Evolutionary conservation across 331 rosid genomes (phyloP), one percentile per base, ranked within the genome.

Genomic region (Prunus yedoensis): DNA sequence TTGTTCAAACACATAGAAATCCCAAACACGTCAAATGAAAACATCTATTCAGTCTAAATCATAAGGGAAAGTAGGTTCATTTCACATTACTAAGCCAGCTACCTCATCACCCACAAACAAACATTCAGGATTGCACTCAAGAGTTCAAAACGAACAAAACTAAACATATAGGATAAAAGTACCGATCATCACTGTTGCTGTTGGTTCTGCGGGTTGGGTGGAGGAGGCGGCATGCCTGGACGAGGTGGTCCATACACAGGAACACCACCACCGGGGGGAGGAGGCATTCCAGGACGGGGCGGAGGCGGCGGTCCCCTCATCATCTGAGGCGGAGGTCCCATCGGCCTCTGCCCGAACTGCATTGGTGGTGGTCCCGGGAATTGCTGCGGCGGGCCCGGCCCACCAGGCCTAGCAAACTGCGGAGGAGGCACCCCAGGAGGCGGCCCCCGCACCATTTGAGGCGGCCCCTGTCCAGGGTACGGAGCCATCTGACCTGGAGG

Each of bases 251-350:
- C 98, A 61, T 13, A 93, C 54, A 89, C 88, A 5, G 96, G 96
- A 79, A 91, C 91, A 35, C 89, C 82, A 6, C 92, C 82, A 3
- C 94, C 98, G 63, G 98, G 97, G 0, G 97, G 96, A 0, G 99
- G 99, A 0, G 99, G 89, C 97, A 92, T 92, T 43, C 97, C 97
- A 0, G 96, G 94, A 2, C 96, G 84, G n/a, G 98, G 95, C 0
- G 96, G 97, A 49, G 88, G 84, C 0, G 93, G 98, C 7, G 98
- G 98, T 3, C 99, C 98, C 78, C 99, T 89, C 75, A 92, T 82
- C 97, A 95, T 91, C 87, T 89, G 93, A 8, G 97, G 99, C 0
- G 99, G 99, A 8, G 97, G 97, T 2, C 99, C 99, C 98, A 95
- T 92, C 0, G 99, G 99, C 45, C 99, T 83, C 89, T 95, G 98